These are phyloP conservation scores for Diphasiastrum complanatum DNA, from an alignment of 83 land plant genomes.

Conservation along the genomic window DNA sequence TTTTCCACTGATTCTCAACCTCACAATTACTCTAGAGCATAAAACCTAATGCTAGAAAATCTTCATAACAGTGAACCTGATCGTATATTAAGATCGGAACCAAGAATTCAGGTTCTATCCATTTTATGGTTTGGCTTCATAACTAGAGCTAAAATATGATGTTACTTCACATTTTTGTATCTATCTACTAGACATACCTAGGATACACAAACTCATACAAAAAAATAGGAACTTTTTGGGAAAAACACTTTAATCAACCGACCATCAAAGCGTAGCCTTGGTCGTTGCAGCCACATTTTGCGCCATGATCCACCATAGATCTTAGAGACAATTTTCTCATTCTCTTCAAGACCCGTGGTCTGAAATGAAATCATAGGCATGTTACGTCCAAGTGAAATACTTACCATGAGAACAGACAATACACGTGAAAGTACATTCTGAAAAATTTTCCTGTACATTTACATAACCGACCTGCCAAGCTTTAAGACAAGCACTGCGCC, in stretches of 20 bases:
- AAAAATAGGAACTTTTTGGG: not conserved
- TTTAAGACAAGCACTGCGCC: constrained; percentile 34
- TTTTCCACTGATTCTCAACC: too few species aligned
- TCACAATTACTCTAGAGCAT: too few species aligned
- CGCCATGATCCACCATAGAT: constrained; percentile 88
- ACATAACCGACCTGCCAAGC: constrained; percentile 34
- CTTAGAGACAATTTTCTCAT: constrained; percentile 47
- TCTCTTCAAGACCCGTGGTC: constrained; percentile 64
- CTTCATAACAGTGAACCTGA: too few species aligned
- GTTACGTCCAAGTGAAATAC: too few species aligned
- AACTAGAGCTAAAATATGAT: too few species aligned
- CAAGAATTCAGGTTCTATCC: too few species aligned
- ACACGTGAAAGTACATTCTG: not conserved
- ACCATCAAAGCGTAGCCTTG: constrained; percentile 92
- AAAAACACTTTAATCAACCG: constrained; percentile 1
- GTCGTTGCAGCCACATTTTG: constrained; percentile 85
- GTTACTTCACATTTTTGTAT: too few species aligned
- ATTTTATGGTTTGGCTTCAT: too few species aligned
- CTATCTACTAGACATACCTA: too few species aligned
- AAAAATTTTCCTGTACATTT: too few species aligned
- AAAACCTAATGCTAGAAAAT: too few species aligned
- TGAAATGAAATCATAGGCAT: constrained; percentile 18
- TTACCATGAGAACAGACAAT: not conserved
- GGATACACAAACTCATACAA: not conserved
- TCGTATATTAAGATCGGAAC: too few species aligned